phyloP scores from a whole-genome alignment of 2,329 filamentous ascomycete genomes.

The Xylaria sp. region DNA sequence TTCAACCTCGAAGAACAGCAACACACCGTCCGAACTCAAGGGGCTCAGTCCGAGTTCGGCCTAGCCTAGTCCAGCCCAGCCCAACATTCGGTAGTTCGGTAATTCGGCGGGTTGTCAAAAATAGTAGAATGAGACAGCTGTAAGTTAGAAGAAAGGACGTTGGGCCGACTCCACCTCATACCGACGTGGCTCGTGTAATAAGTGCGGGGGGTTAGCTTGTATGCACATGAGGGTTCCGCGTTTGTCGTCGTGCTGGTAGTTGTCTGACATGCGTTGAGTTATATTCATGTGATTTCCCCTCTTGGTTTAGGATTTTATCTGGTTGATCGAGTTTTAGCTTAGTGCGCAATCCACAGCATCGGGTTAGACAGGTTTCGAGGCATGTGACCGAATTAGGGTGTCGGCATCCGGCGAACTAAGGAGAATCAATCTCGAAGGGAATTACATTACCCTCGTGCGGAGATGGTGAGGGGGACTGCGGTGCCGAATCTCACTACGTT shows the following conservation, averaged over 20 bases:
- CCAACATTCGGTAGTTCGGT: not conserved
- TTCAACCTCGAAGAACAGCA: not conserved
- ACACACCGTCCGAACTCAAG: not conserved
- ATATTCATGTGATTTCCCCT: conserved; percentile 36
- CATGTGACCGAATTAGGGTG: conserved; percentile 19
- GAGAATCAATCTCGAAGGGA: conserved; percentile 9
- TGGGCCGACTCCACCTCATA: conserved; percentile 18
- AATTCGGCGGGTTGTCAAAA: not conserved
- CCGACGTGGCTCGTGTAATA: conserved; percentile 28
- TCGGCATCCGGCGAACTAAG: not conserved
- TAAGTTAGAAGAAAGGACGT: not conserved
- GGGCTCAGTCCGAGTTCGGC: not conserved
- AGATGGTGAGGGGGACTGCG: conserved; percentile 14
- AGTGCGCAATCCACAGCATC: conserved; percentile 6
- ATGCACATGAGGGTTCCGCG: conserved; percentile 19
- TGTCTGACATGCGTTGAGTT: conserved; percentile 31
- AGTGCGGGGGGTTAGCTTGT: conserved; percentile 10
- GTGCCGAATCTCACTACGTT: conserved; percentile 23
- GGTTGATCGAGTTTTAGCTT: conserved; percentile 15
- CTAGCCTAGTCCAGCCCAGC: conserved; percentile 6
- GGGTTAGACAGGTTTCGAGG: conserved; percentile 5
- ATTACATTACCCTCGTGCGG: conserved; percentile 15
- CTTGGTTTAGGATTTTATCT: conserved; percentile 8
- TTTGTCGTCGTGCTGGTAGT: conserved; percentile 17
- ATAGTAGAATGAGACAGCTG: not conserved